Evolutionary conservation across 1,284 basidiomycete species (phyloP), one percentile per base, ranked within the genome.

Genomic region (Sanguinoderma infundibulare): DNA sequence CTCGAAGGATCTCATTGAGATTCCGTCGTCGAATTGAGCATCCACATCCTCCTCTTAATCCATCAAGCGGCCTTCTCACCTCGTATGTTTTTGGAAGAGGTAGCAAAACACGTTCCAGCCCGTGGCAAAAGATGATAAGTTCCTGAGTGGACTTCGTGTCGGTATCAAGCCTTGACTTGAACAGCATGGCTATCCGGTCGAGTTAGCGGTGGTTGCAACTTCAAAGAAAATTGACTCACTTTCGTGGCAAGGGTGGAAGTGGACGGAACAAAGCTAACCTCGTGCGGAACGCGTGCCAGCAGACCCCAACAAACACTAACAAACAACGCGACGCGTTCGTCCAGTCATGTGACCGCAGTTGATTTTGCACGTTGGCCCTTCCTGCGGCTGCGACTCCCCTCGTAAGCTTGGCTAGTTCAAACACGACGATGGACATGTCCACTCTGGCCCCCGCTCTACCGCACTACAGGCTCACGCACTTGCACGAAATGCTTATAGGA

Each of bases 81-180:
- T 70, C 61, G 40, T 61, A 70, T 1, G 55, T 60, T 44, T 63
- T 56, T 3, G 69, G 67, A 0, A 70, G 50, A 1, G 66, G 66
- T 3, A 70, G 35, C 2, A 70, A 51, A 15, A 69, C 59, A 52
- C 61, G 67, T 44, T 62, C 57, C 14, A 62, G 47, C 4, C 22
- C 66, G 32, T 67, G 60, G 32, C 61, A 57, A 14, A 70, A 47
- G 12, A 70, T 60, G 38, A 70, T 67, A 15, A 70, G 63, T 17
- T 70, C 60, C 30, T 66, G 62, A 1, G 59, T 47, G 1, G 69
- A 62, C 51, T 59, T 56, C 2, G 46, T 20, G 24, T 59, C 56
- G 15, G 60, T 38, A 38, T 66, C 52, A 9, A 55, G 24, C 2
- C 49, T n/a, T 0, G 67, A 68, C 24, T 46, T 55, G 39, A 70